phyloP scores from a whole-genome alignment of 2,329 filamentous ascomycete species.

The Paecilomyces niveus region DNA sequence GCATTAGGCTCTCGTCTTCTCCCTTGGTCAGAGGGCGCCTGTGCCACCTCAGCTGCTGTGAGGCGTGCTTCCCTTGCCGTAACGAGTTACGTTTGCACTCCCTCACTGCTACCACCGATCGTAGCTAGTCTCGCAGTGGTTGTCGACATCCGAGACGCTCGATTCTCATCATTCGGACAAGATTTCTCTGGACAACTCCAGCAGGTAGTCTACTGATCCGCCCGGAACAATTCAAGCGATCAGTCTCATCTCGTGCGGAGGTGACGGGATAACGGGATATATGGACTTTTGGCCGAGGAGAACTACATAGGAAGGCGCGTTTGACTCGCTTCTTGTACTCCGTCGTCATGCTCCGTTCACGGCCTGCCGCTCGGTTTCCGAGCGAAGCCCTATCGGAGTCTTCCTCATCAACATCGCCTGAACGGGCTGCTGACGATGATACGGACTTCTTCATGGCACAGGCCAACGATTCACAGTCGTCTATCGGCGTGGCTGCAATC shows the following conservation, averaged over 20 bases:
- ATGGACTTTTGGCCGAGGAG: neutral
- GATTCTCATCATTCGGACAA: neutral
- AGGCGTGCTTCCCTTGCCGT: neutral
- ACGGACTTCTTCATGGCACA: conserved; percentile 85
- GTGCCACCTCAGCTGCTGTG: neutral
- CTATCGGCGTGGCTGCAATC: conserved; percentile 71
- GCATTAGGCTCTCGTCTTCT: neutral
- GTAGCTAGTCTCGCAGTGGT: neutral
- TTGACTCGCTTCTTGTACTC: neutral
- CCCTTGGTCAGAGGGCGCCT: neutral
- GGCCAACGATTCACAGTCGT: conserved; percentile 85
- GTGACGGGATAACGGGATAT: neutral
- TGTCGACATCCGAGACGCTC: neutral
- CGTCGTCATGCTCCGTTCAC: conserved; percentile 29
- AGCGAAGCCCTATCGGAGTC: conserved; percentile 36
- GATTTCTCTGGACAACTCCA: neutral
- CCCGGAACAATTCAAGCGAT: neutral
- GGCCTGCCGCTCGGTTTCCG: conserved; percentile 28
- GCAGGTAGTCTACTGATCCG: neutral
- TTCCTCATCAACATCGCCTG: conserved; percentile 40
- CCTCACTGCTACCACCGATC: neutral
- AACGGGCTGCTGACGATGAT: conserved; percentile 68
- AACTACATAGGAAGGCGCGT: neutral
- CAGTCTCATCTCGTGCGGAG: neutral
- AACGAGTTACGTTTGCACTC: neutral